Conservation (phyloP, 305 asterid species). For the Fraxinus latifolia region DNA sequence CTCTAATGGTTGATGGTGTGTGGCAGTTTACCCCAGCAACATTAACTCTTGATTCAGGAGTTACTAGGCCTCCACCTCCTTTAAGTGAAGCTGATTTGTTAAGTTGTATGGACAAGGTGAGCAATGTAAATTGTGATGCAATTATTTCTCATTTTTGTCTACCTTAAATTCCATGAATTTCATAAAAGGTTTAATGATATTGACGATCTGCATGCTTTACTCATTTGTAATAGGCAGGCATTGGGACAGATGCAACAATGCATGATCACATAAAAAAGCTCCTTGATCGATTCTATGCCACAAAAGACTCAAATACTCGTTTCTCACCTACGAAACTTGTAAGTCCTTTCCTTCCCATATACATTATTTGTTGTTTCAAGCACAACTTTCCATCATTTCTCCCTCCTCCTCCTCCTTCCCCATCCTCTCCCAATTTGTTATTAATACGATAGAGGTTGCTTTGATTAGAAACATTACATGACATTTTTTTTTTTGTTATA, state of each 20-base stretch:
- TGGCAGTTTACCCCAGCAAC: conserved; percentile 83
- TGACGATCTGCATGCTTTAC: conserved; percentile 21
- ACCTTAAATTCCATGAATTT: conserved; percentile 7
- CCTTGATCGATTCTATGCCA: conserved; percentile 91
- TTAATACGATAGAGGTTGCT: neutral
- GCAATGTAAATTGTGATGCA: conserved; percentile 20
- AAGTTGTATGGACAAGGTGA: conserved; percentile 93
- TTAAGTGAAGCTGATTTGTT: conserved; percentile 95
- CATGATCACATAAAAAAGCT: conserved; percentile 98
- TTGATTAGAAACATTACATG: conserved; percentile 14
- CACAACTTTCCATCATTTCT: neutral
- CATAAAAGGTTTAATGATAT: conserved; percentile 10
- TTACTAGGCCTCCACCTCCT: conserved; percentile 95
- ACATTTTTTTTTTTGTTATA: conserved; percentile 4
- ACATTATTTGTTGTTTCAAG: conserved; percentile 14
- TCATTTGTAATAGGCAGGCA: conserved; percentile 60
- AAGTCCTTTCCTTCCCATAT: conserved; percentile 34
- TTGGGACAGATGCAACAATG: conserved; percentile 99
- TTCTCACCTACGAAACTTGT: conserved; percentile 93
- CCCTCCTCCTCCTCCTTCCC: neutral
- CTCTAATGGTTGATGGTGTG: conserved; percentile 20
- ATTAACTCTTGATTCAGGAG: conserved; percentile 92
- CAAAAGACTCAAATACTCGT: conserved; percentile 75
- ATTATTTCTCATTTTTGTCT: conserved; percentile 10
- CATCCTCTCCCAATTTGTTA: conserved; percentile 1